Evolutionary conservation across 306 rosid genomes (phyloP), one percentile per base, ranked within the genome.

Genomic region (Rosa lucieae): DNA sequence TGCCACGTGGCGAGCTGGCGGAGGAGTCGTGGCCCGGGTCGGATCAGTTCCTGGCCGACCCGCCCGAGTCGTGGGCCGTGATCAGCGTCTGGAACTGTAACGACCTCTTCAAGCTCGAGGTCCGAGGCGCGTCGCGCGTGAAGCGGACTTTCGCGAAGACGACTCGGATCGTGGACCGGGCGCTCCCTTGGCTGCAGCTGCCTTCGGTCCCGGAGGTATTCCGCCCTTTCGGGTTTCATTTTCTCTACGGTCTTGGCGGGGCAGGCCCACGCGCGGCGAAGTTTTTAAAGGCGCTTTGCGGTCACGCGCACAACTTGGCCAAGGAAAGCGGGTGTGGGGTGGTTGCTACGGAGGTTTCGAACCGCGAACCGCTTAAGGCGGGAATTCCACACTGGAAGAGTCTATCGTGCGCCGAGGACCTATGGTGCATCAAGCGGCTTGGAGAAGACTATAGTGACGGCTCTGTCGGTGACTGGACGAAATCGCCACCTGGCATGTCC

Each of bases 401-500:
- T 81, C 79, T 95, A 55, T 95, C 98, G 10, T 90, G 90, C 58
- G 88, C 72, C 4, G 95, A 92, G 75, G 99, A 95, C 69, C 79
- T 89, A 8, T 95, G 98, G 99, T 95, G 98, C 76, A 90, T 95
- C 61, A 93, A 90, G 76, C 74, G 98, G 76, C 89, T 95, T 0
- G 93, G 85, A 1, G 97, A 94, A 39, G 98, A 91, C 81, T 95
- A 91, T 67, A 90, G 96, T 48, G 97, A 95, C 55, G 97, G 92
- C 52, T 86, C 97, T 5, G 83, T 95, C 17, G 99, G 98, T 82
- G 99, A 95, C 85, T 95, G 99, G 99, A 91, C 99, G 23, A 95
- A 95, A 66, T 91, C 98, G 17, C 80, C 83, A 2, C 90, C 98
- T 13, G 97, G 87, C 52, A 18, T 53, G 81, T 91, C 99, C 67